Evolutionary conservation across 164 flowering plant genomes (phyloP), one percentile per base, ranked within the genome.

Genomic region (Euptelea pleiosperma): DNA sequence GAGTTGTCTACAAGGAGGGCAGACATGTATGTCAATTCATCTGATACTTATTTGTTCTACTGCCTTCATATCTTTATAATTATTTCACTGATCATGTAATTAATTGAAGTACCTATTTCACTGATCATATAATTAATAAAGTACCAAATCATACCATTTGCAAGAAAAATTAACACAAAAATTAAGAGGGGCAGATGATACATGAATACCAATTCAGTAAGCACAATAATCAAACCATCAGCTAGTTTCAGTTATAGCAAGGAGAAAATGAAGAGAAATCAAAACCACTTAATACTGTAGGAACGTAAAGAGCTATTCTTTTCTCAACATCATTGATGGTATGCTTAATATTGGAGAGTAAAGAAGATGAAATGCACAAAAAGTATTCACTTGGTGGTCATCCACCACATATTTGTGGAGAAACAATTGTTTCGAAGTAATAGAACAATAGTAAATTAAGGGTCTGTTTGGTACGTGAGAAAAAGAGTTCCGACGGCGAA

Each of bases 1-100:
- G 70, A 78, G 82, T 87, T 63, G 66, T 87, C 57, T 87, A 84
- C 71, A 87, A 81, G 87, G 90, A 79, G 78, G 73, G 88, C 18
- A 78, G 90, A 67, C 77, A 63, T 46, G 94, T 84, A 79, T 72
- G 88, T 58, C 33, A 34, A 11, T 47, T 59, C 19, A 24, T 37
- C 46, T 46, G 10, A 35, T 45, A 46, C 44, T 36, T 8, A 24
- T 24, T 39, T 51, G 37, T 29, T 1, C 31, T 44, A 4, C 30
- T 51, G 9, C 25, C 3, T 18, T 41, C 0, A 25, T 26, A 12
- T 31, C 19, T 15, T 36, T 45, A 31, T 19, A 21, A 12, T n/a
- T n/a, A n/a, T n/a, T n/a, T n/a, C n/a, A n/a, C n/a, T n/a, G n/a
- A n/a, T n/a, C n/a, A n/a, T n/a, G n/a, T n/a, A n/a, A n/a, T n/a